phyloP scores from a whole-genome alignment of 257 asterid genomes.

The Lavandula angustifolia region DNA sequence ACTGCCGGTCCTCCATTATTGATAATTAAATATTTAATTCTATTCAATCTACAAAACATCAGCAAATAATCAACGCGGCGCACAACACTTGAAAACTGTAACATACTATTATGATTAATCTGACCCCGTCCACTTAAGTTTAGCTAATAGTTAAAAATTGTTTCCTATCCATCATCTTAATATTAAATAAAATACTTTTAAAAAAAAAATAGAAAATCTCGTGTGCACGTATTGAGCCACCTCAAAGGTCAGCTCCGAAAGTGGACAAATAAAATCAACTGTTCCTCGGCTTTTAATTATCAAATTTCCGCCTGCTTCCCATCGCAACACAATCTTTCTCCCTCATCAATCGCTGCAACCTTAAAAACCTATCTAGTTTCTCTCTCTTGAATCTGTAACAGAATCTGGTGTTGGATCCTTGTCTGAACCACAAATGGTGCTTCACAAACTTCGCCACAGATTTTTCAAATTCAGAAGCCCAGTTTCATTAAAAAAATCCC shows the following conservation, averaged over 20 bases:
- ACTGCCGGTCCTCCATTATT: slow-evolving; percentile 24
- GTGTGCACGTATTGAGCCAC: no score
- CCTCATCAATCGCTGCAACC: not conserved
- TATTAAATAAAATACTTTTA: not conserved
- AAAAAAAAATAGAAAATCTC: no score
- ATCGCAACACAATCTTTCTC: not conserved
- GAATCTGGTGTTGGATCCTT: slow-evolving; percentile 23
- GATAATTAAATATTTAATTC: not conserved
- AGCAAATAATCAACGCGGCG: slow-evolving; percentile 31
- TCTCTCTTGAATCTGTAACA: not conserved
- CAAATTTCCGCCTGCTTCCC: not conserved
- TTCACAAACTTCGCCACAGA: slow-evolving; percentile 57
- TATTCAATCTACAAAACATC: not conserved
- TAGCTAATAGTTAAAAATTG: slow-evolving; percentile 1
- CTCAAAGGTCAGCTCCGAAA: not conserved
- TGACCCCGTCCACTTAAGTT: slow-evolving; percentile 34
- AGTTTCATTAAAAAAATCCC: slow-evolving; percentile 33
- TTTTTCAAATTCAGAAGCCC: slow-evolving; percentile 68
- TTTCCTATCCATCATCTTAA: not conserved
- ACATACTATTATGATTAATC: slow-evolving; percentile 28
- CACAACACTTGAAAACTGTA: slow-evolving; percentile 13
- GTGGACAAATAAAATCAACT: not conserved
- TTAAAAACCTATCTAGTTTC: not conserved
- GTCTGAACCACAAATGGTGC: slow-evolving; percentile 46
- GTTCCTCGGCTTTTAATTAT: not conserved